Conservation (phyloP, 2,329 filamentous ascomycete species). For the Sporothrix curviconia region DNA sequence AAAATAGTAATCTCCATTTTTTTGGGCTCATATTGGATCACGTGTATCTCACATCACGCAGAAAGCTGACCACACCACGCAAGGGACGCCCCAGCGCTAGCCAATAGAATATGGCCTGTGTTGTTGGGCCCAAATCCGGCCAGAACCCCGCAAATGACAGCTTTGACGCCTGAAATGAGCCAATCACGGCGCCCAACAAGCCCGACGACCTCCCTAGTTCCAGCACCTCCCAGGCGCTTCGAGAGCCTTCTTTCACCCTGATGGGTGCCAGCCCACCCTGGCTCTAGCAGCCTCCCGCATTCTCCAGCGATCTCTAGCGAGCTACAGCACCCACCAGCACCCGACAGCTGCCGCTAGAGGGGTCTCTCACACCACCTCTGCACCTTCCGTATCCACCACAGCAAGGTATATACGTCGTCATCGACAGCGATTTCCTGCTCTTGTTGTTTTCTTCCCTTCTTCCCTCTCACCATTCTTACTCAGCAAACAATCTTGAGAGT, state of each 20-base stretch:
- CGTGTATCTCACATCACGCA: constrained; percentile 1
- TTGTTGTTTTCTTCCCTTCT: background rate
- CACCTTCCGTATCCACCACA: background rate
- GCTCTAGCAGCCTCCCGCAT: background rate
- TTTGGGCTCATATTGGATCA: constrained; percentile 6
- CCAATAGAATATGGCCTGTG: background rate
- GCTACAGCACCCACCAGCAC: background rate
- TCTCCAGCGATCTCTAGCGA: constrained; percentile 2
- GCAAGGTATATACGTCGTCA: constrained; percentile 9
- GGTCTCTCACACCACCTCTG: background rate
- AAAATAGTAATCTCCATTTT: background rate
- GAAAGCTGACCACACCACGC: background rate
- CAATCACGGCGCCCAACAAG: background rate
- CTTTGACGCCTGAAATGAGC: background rate
- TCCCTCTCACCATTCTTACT: background rate
- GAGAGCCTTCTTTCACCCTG: constrained; percentile 14
- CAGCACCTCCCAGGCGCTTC: constrained; percentile 13
- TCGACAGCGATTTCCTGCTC: background rate
- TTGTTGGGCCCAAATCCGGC: no score
- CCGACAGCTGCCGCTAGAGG: background rate
- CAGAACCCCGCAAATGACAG: no score
- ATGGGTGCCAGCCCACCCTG: background rate
- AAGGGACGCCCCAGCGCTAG: background rate
- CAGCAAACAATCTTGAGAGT: background rate
- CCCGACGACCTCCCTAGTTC: no score